Evolutionary conservation across 306 rosid genomes (phyloP).

Genomic region (Cucumis sativus): Cucumber_9930_V3 NC_026660.2:24233501-24234000

Average conservation of each 20-base stretch:
- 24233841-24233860: background rate
- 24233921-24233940: constrained; percentile 6
- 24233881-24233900: constrained; percentile 9
- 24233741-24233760: background rate
- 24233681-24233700: background rate
- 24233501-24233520: background rate
- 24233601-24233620: background rate
- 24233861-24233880: constrained; percentile 4
- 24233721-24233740: background rate
- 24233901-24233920: background rate
- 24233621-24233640: background rate
- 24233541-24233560: background rate
- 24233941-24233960: background rate
- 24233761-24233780: background rate
- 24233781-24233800: background rate
- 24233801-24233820: constrained; percentile 25
- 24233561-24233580: background rate
- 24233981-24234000: constrained; percentile 24
- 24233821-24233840: constrained; percentile 1
- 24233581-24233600: background rate
- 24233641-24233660: background rate
- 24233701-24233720: background rate
- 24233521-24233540: background rate
- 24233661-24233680: background rate
- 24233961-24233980: constrained; percentile 13